Evolutionary conservation across 768 basidiomycete genomes (phyloP).

Genomic region (Hericium alpestre): DNA sequence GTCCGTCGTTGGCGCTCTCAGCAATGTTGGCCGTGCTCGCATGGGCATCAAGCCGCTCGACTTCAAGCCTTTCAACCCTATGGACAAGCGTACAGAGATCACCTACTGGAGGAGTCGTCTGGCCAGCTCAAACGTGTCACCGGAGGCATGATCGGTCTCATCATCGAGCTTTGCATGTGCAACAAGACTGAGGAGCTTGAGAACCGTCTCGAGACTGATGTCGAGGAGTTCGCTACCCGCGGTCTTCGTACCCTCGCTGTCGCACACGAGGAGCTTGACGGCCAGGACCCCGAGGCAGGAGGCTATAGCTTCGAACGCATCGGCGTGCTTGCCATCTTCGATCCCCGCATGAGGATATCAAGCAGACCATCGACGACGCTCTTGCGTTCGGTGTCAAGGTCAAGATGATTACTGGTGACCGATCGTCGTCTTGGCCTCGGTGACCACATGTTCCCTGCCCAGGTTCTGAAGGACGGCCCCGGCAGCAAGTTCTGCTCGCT

Average conservation of each 20-base stretch:
- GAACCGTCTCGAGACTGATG: conserved; percentile 85
- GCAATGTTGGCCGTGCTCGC: conserved; percentile 65
- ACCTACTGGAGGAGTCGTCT: conserved; percentile 93
- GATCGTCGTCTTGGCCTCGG: conserved; percentile 95
- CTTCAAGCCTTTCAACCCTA: conserved; percentile 99
- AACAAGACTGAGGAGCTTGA: conserved; percentile 94
- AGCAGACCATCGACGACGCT: conserved; percentile 98
- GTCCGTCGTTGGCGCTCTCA: conserved; percentile 74
- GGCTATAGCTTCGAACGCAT: conserved; percentile 97
- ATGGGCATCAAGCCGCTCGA: conserved; percentile 91
- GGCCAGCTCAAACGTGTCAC: conserved; percentile 97
- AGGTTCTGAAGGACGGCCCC: conserved; percentile 97
- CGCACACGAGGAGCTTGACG: conserved; percentile 86
- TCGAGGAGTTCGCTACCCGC: conserved; percentile 90
- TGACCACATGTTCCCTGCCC: conserved; percentile 99
- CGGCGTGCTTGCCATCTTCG: conserved; percentile 94
- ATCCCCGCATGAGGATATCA: conserved; percentile 95
- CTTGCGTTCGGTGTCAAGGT: conserved; percentile 92
- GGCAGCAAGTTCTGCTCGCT: conserved; percentile 74
- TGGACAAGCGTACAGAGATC: conserved; percentile 98
- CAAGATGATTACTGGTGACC: conserved; percentile 99
- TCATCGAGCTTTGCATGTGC: conserved; percentile 93
- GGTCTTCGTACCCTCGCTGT: conserved; percentile 97
- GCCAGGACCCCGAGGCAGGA: conserved; percentile 71
- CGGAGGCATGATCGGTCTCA: conserved; percentile 99